Base-by-base conservation (phyloP, 2,329 filamentous ascomycete species). In the Diaporthe helianthi region DNA sequence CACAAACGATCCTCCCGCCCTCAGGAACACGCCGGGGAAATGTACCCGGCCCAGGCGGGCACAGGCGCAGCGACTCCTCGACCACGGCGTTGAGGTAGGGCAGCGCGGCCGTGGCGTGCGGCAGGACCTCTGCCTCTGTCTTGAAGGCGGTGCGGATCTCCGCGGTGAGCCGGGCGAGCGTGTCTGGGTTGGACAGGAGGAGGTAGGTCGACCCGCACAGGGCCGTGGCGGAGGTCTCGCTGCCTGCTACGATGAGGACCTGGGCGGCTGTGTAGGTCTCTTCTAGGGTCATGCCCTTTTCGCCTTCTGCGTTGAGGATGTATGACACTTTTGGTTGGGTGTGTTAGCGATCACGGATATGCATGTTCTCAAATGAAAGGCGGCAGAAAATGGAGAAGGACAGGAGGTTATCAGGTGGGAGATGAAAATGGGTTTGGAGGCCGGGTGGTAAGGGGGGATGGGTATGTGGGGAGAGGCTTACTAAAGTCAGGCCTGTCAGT, bases 11-110 rank as follows among this genome's bases (percentile, higher is more conserved):
- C n/a, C 54, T 38, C 5, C 68, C 71, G 4, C 65, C 67, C 13
- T 47, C 29, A 8, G 69, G 66, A 10, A 71, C 66, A 9, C 53
- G 49, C 3, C 72, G 58, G 0, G 68, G 70, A 38, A 72, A 68
- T 26, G 65, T 69, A 1, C 60, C 54, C 24, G 72, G 71, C 0
- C 64, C 69, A 5, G 71, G 69, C 19, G 81, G 80, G 61, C 79
- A 81, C 58, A 82, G 73, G 10, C 81, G 76, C 41, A 83, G 67
- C 7, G 75, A 74, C 73, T 83, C 81, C 6, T 82, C 74, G n/a
- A 83, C 71, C 52, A 74, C 75, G 17, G 80, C 81, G 22, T 73
- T 68, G 53, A 82, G 73, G 61, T 82, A 83, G 0, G 71, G 61
- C 0, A 81, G 72, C 7, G 71, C 70, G 33, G 71, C 69, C 0